Evolutionary conservation across 2,329 filamentous ascomycete species (phyloP).

Genomic region (Aspergillus bombycis): DNA sequence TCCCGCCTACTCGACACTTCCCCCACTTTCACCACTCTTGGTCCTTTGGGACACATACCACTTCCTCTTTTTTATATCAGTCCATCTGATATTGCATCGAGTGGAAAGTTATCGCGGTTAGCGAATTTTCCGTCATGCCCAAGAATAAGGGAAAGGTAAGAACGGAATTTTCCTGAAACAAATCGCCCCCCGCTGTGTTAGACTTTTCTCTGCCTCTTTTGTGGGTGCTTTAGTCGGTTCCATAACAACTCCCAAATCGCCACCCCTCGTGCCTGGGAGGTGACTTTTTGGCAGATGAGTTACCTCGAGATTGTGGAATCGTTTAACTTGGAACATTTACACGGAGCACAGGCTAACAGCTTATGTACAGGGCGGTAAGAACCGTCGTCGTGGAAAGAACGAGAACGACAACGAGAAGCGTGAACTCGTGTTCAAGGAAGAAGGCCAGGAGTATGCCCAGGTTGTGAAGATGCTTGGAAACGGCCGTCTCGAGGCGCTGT

Average conservation of each 20-base stretch:
- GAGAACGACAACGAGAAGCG: constrained; percentile 99
- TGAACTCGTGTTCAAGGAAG: constrained; percentile 98
- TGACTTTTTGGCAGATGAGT: background rate
- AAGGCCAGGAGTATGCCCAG: constrained; percentile 89
- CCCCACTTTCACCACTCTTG: constrained; percentile 22
- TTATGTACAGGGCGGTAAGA: constrained; percentile 85
- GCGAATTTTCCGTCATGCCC: constrained; percentile 68
- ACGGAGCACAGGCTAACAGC: constrained; percentile 30
- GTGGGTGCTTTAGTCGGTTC: constrained; percentile 22
- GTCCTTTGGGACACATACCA: constrained; percentile 18
- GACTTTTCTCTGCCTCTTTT: constrained; percentile 15
- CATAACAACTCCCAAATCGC: constrained; percentile 15
- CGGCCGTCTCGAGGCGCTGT: constrained; percentile 87
- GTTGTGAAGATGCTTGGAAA: constrained; percentile 96
- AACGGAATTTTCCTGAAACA: constrained; percentile 28
- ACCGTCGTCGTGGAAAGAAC: constrained; percentile 97
- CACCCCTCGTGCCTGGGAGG: background rate
- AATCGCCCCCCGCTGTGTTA: constrained; percentile 15
- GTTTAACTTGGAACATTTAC: background rate
- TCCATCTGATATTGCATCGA: constrained; percentile 18
- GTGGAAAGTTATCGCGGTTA: constrained; percentile 28
- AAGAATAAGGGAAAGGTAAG: constrained; percentile 99
- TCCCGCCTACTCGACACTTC: constrained; percentile 21
- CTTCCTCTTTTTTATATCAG: constrained; percentile 11
- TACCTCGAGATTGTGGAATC: background rate